Conservation (phyloP, 1,284 basidiomycete species). For the Heliocybe sulcata region DNA sequence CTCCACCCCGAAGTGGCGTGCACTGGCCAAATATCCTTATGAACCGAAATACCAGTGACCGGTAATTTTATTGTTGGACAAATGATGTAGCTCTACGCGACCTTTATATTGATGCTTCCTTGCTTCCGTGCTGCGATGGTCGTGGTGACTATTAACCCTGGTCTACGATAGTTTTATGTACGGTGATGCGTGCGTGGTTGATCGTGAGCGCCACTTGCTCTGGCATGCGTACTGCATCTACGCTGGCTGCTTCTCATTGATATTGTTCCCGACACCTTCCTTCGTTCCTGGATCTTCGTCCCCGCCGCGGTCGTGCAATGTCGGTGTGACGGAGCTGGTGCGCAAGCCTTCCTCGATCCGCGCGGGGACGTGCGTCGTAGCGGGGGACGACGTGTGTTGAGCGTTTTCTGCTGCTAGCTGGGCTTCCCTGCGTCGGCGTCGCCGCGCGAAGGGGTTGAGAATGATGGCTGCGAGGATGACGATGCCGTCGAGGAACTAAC, state of each 20-base stretch:
- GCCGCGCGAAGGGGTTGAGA: slow-evolving; percentile 19
- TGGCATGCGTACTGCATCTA: too few relatives aligned
- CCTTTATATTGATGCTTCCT: background rate
- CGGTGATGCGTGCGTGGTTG: too few relatives aligned
- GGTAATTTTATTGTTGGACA: background rate
- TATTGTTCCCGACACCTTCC: too few relatives aligned
- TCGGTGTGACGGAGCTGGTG: slow-evolving; percentile 14
- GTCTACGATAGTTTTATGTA: too few relatives aligned
- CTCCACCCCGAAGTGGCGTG: background rate
- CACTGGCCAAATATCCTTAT: background rate
- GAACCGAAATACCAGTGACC: background rate
- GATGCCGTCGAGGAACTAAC: slow-evolving; percentile 13
- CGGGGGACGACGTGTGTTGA: background rate
- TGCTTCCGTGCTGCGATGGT: background rate
- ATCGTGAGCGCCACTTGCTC: too few relatives aligned
- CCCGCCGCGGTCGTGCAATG: too few relatives aligned
- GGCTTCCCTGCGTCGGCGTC: slow-evolving; percentile 25
- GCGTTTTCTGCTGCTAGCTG: slow-evolving; percentile 5
- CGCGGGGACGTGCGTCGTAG: background rate
- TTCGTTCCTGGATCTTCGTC: too few relatives aligned
- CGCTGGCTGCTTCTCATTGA: too few relatives aligned
- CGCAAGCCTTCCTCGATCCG: background rate
- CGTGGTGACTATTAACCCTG: too few relatives aligned
- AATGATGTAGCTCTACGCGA: background rate
- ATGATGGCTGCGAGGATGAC: slow-evolving; percentile 17